A percentile compares a stretch with the other conserved stretches of the same genome.
Evolutionary conservation across 2,329 filamentous ascomycete species (phyloP).

Genomic region (Colletotrichum destructivum): DNA sequence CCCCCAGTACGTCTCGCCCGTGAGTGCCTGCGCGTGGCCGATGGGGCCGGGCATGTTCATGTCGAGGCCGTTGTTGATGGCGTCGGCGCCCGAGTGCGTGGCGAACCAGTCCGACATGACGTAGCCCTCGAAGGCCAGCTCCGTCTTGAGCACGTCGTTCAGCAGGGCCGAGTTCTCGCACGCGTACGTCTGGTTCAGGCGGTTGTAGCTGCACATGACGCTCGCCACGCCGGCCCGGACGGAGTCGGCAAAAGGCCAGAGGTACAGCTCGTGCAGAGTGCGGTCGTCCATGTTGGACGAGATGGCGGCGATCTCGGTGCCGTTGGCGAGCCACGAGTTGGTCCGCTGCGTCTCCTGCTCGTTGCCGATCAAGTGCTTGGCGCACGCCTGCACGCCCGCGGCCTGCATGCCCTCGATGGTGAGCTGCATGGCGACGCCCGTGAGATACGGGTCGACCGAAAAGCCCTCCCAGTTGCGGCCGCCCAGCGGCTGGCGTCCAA

Average conservation of each 20-base stretch:
- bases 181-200: constrained; percentile 77
- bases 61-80: constrained; percentile 79
- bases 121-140: constrained; percentile 80
- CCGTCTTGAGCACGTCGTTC: constrained; percentile 77
- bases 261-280: constrained; percentile 77
- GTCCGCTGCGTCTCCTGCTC: constrained; percentile 76
- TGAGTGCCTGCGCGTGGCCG: constrained; percentile 54
- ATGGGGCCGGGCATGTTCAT: constrained; percentile 82
- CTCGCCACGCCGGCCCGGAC: constrained; percentile 76
- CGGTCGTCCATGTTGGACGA: constrained; percentile 75
- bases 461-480: constrained; percentile 91
- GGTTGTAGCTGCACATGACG: constrained; percentile 83
- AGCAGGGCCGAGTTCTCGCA: constrained; percentile 75
- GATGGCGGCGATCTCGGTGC: constrained; percentile 64
- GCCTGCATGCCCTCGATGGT: constrained; percentile 73
- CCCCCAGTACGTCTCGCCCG: constrained; percentile 76
- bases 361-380: constrained; percentile 76
- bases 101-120: constrained; percentile 79
- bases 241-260: constrained; percentile 79
- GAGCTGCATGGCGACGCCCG: constrained; percentile 74
- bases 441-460: constrained; percentile 82
- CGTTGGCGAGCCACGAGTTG: constrained; percentile 59
- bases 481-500: constrained; percentile 81
- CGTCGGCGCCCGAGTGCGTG: constrained; percentile 79
- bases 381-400: constrained; percentile 55